phyloP scores from a whole-genome alignment of 2,329 filamentous ascomycete species.

The Aspergillus vadensis region DNA sequence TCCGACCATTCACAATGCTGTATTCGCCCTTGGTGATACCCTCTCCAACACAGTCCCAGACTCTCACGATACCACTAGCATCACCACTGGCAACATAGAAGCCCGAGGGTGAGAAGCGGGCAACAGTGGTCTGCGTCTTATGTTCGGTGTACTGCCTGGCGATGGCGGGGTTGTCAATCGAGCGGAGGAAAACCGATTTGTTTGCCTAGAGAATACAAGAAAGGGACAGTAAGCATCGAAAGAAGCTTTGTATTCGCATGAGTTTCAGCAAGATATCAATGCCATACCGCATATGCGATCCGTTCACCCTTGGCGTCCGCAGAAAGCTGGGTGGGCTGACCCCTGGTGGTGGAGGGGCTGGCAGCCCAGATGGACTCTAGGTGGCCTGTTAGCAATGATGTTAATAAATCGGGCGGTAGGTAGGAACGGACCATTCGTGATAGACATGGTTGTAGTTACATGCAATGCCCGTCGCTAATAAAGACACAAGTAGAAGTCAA shows the following conservation, averaged over 20 bases:
- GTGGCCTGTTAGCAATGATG: conserved; percentile 11
- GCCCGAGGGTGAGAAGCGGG: conserved; percentile 88
- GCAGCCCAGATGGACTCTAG: conserved; percentile 78
- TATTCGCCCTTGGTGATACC: conserved; percentile 94
- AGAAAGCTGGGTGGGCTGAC: conserved; percentile 85
- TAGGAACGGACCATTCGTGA: conserved; percentile 43
- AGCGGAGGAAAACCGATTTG: conserved; percentile 95
- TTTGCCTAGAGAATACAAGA: conserved; percentile 64
- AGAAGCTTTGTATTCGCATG: neutral
- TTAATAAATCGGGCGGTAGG: neutral
- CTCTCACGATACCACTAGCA: conserved; percentile 76
- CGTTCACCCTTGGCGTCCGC: conserved; percentile 86
- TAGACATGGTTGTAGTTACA: conserved; percentile 42
- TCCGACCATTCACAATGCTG: conserved; percentile 86
- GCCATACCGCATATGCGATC: conserved; percentile 81
- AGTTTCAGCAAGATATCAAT: neutral
- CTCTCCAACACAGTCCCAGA: conserved; percentile 87
- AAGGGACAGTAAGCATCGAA: neutral
- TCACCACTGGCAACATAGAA: conserved; percentile 96
- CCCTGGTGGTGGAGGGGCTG: conserved; percentile 77
- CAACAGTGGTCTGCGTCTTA: conserved; percentile 84
- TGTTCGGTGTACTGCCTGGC: conserved; percentile 92
- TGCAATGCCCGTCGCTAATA: conserved; percentile 8
- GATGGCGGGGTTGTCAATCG: conserved; percentile 82
- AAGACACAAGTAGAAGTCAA: conserved; percentile 6